Evolutionary conservation across 2,329 filamentous ascomycete species (phyloP).

Genomic region (Apiospora sp.): DNA sequence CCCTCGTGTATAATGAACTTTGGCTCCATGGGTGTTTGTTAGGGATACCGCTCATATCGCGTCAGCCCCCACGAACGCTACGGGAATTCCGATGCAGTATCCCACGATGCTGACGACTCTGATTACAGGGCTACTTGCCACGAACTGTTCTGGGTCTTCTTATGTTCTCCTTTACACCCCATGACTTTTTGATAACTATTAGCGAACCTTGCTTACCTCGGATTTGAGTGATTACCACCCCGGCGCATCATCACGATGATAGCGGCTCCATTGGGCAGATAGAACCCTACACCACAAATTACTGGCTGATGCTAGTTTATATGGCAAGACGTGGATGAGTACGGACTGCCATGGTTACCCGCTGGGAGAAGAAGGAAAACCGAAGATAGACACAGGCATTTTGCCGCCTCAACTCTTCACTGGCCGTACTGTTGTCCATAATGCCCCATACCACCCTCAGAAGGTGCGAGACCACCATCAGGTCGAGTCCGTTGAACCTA

Average conservation of each 20-base stretch:
- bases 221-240: background rate
- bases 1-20: background rate
- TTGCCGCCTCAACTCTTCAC: background rate
- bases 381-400: background rate
- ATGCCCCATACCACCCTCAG: background rate
- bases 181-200: background rate
- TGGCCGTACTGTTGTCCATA: background rate
- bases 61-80: constrained; percentile 7
- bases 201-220: background rate
- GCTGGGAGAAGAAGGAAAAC: background rate
- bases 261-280: background rate
- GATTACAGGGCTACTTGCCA: background rate
- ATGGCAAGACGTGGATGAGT: background rate
- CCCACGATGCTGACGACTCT: background rate
- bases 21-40: background rate
- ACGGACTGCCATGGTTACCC: background rate
- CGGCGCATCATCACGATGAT: background rate
- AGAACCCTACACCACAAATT: background rate
- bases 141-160: background rate
- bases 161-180: background rate
- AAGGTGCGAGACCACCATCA: background rate
- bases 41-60: constrained; percentile 4
- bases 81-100: constrained; percentile 2
- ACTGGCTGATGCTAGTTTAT: background rate
- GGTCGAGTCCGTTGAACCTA: background rate